These are phyloP conservation scores for Solanum sparsipilum DNA, from an alignment of 257 asterid genomes.

Conservation along the genomic window DNA sequence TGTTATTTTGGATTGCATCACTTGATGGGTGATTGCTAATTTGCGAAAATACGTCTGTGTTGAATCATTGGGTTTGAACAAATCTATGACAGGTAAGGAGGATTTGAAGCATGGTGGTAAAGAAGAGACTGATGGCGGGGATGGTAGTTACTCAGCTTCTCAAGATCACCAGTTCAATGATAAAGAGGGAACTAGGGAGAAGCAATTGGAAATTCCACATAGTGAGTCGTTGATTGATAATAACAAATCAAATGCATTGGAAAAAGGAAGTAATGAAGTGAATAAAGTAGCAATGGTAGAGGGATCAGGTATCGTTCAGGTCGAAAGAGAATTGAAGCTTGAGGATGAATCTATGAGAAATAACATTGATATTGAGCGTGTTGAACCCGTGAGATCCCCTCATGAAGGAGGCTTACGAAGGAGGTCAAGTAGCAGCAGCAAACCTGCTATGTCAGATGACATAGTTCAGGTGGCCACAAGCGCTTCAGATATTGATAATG, in stretches of 20 bases:
- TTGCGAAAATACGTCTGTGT: neutral
- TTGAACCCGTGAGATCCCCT: neutral
- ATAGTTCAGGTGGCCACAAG: neutral
- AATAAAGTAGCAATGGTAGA: neutral
- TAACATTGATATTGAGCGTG: neutral
- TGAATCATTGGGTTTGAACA: conserved; percentile 17
- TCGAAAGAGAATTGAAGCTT: conserved; percentile 11
- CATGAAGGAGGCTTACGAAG: conserved; percentile 22
- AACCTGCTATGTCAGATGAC: neutral
- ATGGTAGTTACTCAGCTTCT: conserved; percentile 10
- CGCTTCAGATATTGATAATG: neutral
- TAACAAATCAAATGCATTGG: neutral
- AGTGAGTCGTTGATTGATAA: neutral
- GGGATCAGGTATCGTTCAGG: neutral
- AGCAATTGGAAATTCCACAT: neutral
- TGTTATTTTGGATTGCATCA: neutral
- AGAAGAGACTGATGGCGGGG: conserved; percentile 18
- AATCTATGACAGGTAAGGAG: conserved; percentile 37
- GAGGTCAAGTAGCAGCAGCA: conserved; percentile 20
- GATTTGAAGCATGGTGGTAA: conserved; percentile 13
- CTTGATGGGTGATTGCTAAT: neutral
- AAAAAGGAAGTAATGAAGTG: neutral
- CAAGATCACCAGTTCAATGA: conserved; percentile 15
- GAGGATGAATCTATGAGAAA: conserved; percentile 8
- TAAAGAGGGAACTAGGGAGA: conserved; percentile 14